Evolutionary conservation across 179 eudicot species (phyloP), one percentile per base, ranked within the genome.

Genomic region (Corrigiola litoralis): DNA sequence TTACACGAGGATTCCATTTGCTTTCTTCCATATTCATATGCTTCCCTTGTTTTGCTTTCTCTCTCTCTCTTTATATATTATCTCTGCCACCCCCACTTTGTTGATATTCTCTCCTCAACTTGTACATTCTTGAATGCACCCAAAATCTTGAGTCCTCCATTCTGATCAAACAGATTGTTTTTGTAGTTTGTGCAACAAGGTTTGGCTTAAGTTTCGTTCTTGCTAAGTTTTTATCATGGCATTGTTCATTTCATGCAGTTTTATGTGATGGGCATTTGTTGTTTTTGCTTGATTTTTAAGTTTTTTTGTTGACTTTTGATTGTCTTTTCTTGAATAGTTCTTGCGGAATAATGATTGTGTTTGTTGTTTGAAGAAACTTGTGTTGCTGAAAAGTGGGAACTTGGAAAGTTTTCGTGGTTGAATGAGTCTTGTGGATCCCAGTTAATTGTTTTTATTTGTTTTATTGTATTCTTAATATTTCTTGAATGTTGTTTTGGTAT

Each of bases 1-100:
- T 75, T 77, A 77, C 89, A 85, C 84, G 81, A 79, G 86, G 75
- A 81, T 82, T 79, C 83, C 83, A 75, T 75, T 75, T 66, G 41
- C 62, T 69, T 36, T 49, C 6, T 6, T 50, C 41, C 40, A 3
- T 61, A 51, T 69, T 69, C 57, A 13, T 6, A 25, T 60, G 7
- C 10, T 17, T 14, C 20, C 16, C 8, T 59, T 23, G 10, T 6
- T 18, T 4, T 44, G 34, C 47, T 28, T 49, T 50, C 47, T 57
- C 3, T 27, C 41, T 20, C 57, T 47, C 58, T 28, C 51, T 44
- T 44, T 37, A 38, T 46, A 45, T 48, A 40, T 38, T 52, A 27
- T 34, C 65, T 31, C 65, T 52, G 40, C 61, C 45, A 12, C 28
- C 2, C 23, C 2, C 28, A 56, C 5, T 58, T 37, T 66, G 57